Percentiles rank a stretch among this genome's conserved stretches.
Evolutionary conservation across 164 flowering plant species (phyloP).

Genomic region (Chloranthus sessilifolius): DNA sequence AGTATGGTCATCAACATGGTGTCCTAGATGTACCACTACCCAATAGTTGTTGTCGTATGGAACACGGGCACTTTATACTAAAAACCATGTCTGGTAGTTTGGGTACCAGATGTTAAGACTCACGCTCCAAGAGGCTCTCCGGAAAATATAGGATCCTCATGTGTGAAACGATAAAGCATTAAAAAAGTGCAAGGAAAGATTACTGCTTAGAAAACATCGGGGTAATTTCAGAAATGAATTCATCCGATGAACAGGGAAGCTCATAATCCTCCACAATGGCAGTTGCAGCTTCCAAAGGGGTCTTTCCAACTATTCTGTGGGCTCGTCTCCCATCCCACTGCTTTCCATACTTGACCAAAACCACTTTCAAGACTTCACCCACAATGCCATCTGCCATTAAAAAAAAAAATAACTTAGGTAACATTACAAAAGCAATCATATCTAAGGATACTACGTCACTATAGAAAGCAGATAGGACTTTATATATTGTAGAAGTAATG

Average conservation of each 20-base stretch:
- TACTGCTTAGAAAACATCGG: slow-evolving; percentile 72
- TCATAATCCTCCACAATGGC: slow-evolving; percentile 72
- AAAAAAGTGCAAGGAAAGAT: slow-evolving; percentile 8
- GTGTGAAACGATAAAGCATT: slow-evolving; percentile 1
- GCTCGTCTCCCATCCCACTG: slow-evolving; percentile 77
- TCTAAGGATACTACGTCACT: not conserved
- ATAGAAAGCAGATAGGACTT: not conserved
- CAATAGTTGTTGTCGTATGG: too few relatives aligned
- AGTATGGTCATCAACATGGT: too few relatives aligned
- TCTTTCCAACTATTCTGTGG: slow-evolving; percentile 57
- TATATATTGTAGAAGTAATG: not conserved
- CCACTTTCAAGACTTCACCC: slow-evolving; percentile 47
- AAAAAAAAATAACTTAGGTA: not conserved
- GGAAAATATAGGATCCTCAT: too few relatives aligned
- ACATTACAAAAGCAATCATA: not conserved
- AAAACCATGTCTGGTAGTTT: too few relatives aligned
- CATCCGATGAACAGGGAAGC: slow-evolving; percentile 60
- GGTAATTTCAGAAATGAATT: slow-evolving; percentile 52
- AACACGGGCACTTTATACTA: too few relatives aligned
- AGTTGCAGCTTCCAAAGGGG: slow-evolving; percentile 66
- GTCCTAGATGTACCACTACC: too few relatives aligned
- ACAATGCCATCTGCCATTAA: slow-evolving; percentile 62
- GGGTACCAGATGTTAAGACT: too few relatives aligned
- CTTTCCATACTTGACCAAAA: slow-evolving; percentile 68
- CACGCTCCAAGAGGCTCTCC: too few relatives aligned